Evolutionary conservation across 371 early-diverging fungal species (phyloP).

Genomic region (Circinella minor): DNA sequence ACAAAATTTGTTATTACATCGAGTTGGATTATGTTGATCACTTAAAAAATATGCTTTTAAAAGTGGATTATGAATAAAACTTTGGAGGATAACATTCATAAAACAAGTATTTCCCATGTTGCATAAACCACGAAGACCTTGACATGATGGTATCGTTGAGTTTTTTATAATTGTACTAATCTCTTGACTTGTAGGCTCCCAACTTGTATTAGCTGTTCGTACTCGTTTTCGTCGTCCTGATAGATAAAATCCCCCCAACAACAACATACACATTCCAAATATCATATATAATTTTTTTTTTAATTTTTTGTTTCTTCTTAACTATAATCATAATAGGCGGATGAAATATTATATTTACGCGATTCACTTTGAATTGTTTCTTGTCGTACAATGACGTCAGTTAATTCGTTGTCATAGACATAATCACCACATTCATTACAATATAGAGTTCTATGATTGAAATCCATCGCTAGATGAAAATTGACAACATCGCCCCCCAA

Average conservation of each 20-base stretch:
- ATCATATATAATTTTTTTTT: too few relatives aligned
- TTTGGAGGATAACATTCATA: constrained; percentile 93
- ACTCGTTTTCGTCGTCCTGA: constrained; percentile 30
- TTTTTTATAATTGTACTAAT: constrained; percentile 45
- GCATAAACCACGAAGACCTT: constrained; percentile 86
- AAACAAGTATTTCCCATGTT: constrained; percentile 97
- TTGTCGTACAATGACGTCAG: constrained; percentile 56
- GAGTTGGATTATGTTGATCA: constrained; percentile 77
- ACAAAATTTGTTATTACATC: constrained; percentile 75
- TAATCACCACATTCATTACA: constrained; percentile 87
- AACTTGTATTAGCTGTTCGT: constrained; percentile 27
- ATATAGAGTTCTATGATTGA: constrained; percentile 66
- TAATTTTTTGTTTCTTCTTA: too few relatives aligned
- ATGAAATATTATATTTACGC: constrained; percentile 18
- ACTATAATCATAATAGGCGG: too few relatives aligned
- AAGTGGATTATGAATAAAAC: constrained; percentile 90
- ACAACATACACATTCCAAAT: too few relatives aligned
- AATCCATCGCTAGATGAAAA: constrained; percentile 40
- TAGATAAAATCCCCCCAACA: background rate
- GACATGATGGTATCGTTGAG: constrained; percentile 58
- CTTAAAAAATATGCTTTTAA: constrained; percentile 86
- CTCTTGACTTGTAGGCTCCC: constrained; percentile 57
- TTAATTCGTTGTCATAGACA: constrained; percentile 81
- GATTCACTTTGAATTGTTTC: constrained; percentile 49
- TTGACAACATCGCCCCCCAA: background rate